Evolutionary conservation across 2,329 filamentous ascomycete genomes (phyloP), one percentile per base, ranked within the genome.

Genomic region (Magnaporthiopsis incrustans): DNA sequence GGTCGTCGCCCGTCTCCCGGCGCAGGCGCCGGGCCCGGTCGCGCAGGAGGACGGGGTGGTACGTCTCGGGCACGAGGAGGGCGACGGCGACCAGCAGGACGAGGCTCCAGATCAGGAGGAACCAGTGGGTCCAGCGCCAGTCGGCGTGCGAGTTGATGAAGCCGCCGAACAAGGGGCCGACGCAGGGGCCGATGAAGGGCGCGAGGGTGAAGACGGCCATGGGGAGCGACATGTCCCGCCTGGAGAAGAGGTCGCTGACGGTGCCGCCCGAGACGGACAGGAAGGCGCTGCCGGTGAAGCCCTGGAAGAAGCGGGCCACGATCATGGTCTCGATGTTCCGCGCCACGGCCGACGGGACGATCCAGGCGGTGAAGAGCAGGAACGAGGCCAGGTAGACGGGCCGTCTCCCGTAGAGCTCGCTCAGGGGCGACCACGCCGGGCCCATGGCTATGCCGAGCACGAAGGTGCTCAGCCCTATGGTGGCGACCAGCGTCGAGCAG

Each of bases 71-170:
- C 3, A 97, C 91, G 58, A 92, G 79, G 44, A 91, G 72, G 44
- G 87, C 72, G 63, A 97, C 87, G 65, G 85, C 77, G 14, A 81
- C 72, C 61, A 91, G 80, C 70, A 92, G 76, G 10, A 80, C 75
- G n/a, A 81, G 85, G 1, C 87, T 82, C 92, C 91, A 96, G 62
- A 97, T 96, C 62, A 96, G 77, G 65, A 96, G 79, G 4, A 92
- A 82, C 72, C 93, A 97, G 75, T 95, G 93, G 0, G 88, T 90
- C 90, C 90, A 95, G 63, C 90, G 80, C 89, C 92, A 97, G 64
- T 79, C 77, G 4, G 82, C 82, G 69, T 88, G 85, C 69, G 89
- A 85, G 73, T 94, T 94, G 73, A 96, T 92, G 74, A 96, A 92
- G 10, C 91, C 92, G 11, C 91, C 91, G 25, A 90, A 73, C 22